Conservation (phyloP, 2,329 filamentous ascomycete genomes). For the Xylaria sp. region DNA sequence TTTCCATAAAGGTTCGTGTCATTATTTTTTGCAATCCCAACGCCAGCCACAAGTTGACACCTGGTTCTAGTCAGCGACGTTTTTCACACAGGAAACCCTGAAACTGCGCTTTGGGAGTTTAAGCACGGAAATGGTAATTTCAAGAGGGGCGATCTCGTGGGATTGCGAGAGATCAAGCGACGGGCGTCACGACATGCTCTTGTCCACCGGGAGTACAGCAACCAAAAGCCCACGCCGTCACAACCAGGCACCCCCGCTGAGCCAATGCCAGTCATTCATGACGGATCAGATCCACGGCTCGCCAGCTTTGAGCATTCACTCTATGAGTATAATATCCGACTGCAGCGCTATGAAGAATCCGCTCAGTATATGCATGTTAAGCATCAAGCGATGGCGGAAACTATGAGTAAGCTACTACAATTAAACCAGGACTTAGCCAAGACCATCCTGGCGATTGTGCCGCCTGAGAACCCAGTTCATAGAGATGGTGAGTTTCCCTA, state of each 20-base stretch:
- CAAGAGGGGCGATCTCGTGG: slow-evolving; percentile 91
- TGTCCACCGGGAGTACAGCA: slow-evolving; percentile 90
- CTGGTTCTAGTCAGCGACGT: slow-evolving; percentile 85
- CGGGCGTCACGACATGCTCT: slow-evolving; percentile 91
- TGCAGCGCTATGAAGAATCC: slow-evolving; percentile 86
- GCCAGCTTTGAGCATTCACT: slow-evolving; percentile 81
- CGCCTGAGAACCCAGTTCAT: slow-evolving; percentile 80
- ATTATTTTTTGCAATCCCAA: slow-evolving; percentile 13
- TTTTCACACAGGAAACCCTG: slow-evolving; percentile 93
- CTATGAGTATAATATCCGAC: slow-evolving; percentile 80
- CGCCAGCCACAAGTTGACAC: slow-evolving; percentile 41
- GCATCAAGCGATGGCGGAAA: slow-evolving; percentile 84
- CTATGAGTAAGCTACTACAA: slow-evolving; percentile 74
- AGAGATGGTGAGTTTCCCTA: slow-evolving; percentile 75
- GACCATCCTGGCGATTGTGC: slow-evolving; percentile 77
- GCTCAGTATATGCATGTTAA: slow-evolving; percentile 82
- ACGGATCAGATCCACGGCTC: slow-evolving; percentile 80
- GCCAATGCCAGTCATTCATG: slow-evolving; percentile 75
- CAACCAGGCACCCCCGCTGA: slow-evolving; percentile 89
- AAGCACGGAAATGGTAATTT: slow-evolving; percentile 98
- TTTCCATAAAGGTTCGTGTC: slow-evolving; percentile 88
- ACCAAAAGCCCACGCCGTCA: slow-evolving; percentile 77
- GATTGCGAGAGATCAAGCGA: slow-evolving; percentile 93
- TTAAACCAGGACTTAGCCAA: slow-evolving; percentile 88
- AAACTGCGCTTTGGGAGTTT: slow-evolving; percentile 97